Evolutionary conservation across 2,329 filamentous ascomycete genomes (phyloP).

Genomic region (Ploettnerulaceae sp.): DNA sequence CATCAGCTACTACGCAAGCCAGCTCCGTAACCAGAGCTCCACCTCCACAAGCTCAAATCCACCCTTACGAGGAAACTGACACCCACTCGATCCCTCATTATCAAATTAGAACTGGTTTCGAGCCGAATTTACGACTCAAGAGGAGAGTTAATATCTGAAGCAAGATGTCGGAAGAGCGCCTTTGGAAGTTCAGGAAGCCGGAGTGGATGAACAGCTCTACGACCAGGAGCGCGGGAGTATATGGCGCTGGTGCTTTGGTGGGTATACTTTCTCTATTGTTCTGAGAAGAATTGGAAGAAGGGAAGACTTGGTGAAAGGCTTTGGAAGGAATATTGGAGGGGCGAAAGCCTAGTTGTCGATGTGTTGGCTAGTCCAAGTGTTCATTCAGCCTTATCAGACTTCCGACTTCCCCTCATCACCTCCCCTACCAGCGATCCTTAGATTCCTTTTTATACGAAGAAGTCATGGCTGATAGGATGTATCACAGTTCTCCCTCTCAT

Average conservation of each 20-base stretch:
- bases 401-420: not conserved
- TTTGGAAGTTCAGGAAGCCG: slow-evolving; percentile 63
- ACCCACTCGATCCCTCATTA: too few relatives aligned
- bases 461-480: not conserved
- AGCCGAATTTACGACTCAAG: not conserved
- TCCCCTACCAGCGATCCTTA: not conserved
- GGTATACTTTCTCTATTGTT: slow-evolving; percentile 30
- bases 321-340: not conserved
- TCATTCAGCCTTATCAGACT: not conserved
- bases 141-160: not conserved
- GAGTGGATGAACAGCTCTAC: slow-evolving; percentile 63
- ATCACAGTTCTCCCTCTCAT: slow-evolving; percentile 59
- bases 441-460: not conserved
- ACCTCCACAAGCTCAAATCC: too few relatives aligned
- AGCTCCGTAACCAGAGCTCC: too few relatives aligned
- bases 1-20: too few relatives aligned
- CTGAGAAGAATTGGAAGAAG: not conserved
- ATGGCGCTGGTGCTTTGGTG: slow-evolving; percentile 58
- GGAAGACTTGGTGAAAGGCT: not conserved
- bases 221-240: slow-evolving; percentile 60
- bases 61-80: too few relatives aligned
- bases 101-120: too few relatives aligned
- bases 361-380: not conserved
- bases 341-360: not conserved
- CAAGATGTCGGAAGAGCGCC: slow-evolving; percentile 57